Evolutionary conservation across 345 rosid species (phyloP).

Genomic region (Eutrema japonicum): DNA sequence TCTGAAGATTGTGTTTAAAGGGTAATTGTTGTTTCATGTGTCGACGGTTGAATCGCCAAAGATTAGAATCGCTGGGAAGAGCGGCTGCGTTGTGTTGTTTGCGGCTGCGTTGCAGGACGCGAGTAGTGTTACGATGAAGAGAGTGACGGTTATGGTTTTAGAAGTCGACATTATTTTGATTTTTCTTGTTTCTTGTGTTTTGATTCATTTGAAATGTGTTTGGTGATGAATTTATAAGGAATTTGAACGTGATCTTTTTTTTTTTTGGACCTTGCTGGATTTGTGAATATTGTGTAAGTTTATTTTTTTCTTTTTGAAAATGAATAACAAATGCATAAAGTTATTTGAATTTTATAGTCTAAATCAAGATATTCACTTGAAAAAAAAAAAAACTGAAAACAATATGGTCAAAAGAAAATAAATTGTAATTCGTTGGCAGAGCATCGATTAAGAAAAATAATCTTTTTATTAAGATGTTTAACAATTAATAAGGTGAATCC

Average conservation of each 20-base stretch:
- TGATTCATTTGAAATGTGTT: not conserved
- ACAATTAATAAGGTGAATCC: not conserved
- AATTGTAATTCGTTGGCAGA: not conserved
- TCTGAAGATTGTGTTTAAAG: slow-evolving; percentile 25
- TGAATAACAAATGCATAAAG: slow-evolving; percentile 14
- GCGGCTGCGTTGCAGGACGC: slow-evolving; percentile 27
- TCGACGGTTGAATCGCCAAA: slow-evolving; percentile 46
- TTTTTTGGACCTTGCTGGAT: slow-evolving; percentile 19
- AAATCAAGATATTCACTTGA: slow-evolving; percentile 14
- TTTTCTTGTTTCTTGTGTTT: slow-evolving; percentile 1
- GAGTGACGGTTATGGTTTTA: slow-evolving; percentile 20
- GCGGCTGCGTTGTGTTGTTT: slow-evolving; percentile 25
- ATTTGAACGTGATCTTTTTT: not conserved
- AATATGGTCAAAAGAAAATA: slow-evolving; percentile 3
- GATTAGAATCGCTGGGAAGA: slow-evolving; percentile 41
- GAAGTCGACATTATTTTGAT: not conserved
- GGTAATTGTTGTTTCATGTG: slow-evolving; percentile 45
- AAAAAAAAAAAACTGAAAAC: slow-evolving; percentile 1
- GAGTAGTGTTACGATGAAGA: slow-evolving; percentile 22
- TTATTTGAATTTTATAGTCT: not conserved
- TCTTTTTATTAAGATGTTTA: not conserved
- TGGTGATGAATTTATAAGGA: slow-evolving; percentile 24
- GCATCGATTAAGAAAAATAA: not conserved
- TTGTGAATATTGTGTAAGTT: not conserved
- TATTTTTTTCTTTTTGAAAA: not conserved